Percentiles rank a stretch among this genome's conserved stretches.
Evolutionary conservation across 495 filamentous ascomycete genomes (phyloP).

Genomic region (Neurospora sp.): DNA sequence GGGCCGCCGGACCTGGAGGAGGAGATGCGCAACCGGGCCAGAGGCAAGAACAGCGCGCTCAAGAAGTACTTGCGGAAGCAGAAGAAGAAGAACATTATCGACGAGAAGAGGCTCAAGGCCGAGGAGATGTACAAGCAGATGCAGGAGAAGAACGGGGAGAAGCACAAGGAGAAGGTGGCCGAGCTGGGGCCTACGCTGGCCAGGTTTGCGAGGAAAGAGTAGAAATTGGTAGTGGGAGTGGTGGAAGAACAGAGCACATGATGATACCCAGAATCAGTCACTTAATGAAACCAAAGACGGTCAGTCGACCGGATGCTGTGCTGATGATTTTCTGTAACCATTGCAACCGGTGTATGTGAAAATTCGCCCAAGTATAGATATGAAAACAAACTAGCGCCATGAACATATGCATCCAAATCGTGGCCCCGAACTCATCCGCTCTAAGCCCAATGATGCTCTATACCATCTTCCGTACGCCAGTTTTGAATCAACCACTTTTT

Average conservation of each 20-base stretch:
- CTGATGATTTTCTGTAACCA: neutral
- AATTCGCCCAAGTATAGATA: too few species aligned
- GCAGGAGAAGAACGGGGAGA: conserved; percentile 28
- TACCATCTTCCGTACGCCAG: neutral
- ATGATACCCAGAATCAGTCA: conserved; percentile 19
- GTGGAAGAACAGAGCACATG: neutral
- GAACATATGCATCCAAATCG: too few species aligned
- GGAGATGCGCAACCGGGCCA: conserved; percentile 56
- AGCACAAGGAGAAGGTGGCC: conserved; percentile 31
- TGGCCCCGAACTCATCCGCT: too few species aligned
- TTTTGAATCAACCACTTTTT: neutral
- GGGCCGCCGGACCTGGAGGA: conserved; percentile 63
- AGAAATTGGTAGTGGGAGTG: conserved; percentile 7
- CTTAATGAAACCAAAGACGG: neutral
- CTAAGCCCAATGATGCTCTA: neutral
- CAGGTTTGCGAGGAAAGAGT: conserved; percentile 38
- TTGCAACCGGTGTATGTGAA: too few species aligned
- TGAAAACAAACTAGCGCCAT: too few species aligned
- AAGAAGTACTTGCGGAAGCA: conserved; percentile 85
- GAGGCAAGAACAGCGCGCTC: conserved; percentile 86
- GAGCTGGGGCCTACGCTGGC: conserved; percentile 37
- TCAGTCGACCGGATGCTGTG: neutral
- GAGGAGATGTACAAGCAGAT: conserved; percentile 39
- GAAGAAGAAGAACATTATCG: conserved; percentile 79
- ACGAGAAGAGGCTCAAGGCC: conserved; percentile 63